phyloP scores from a whole-genome alignment of 2,329 filamentous ascomycete species.

The Epichloe sylvatica region DNA sequence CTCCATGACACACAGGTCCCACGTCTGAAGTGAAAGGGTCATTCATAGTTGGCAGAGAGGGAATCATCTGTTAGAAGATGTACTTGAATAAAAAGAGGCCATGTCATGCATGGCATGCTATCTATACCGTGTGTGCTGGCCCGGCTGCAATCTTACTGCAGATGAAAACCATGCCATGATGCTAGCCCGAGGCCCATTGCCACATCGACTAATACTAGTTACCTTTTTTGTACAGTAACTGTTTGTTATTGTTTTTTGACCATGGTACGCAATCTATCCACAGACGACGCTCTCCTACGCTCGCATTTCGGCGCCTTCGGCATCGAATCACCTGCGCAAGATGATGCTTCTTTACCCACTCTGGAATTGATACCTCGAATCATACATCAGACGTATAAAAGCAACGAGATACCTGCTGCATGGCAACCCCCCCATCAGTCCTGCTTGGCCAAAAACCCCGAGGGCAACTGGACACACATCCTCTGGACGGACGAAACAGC shows the following conservation, averaged over 20 bases:
- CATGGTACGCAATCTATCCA: background rate
- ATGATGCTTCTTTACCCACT: background rate
- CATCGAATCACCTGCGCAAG: background rate
- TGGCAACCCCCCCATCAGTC: background rate
- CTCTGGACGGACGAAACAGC: slow-evolving; percentile 63
- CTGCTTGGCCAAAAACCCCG: background rate
- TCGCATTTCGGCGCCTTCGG: background rate
- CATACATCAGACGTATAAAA: slow-evolving; percentile 4
- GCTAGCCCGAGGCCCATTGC: background rate
- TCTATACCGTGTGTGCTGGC: too few relatives aligned
- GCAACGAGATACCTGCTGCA: background rate
- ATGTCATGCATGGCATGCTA: too few relatives aligned
- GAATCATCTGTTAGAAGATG: too few relatives aligned
- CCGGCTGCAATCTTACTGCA: too few relatives aligned
- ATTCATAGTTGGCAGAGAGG: too few relatives aligned
- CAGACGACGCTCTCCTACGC: background rate
- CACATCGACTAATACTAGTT: background rate
- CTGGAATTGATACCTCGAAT: background rate
- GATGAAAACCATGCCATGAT: too few relatives aligned
- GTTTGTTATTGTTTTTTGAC: background rate
- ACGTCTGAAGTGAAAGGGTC: too few relatives aligned
- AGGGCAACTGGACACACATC: background rate
- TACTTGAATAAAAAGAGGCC: too few relatives aligned
- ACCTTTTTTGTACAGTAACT: background rate
- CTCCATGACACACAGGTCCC: too few relatives aligned